Conservation (phyloP, 2,329 filamentous ascomycete genomes). For the Dothideomycetes sp. region DNA sequence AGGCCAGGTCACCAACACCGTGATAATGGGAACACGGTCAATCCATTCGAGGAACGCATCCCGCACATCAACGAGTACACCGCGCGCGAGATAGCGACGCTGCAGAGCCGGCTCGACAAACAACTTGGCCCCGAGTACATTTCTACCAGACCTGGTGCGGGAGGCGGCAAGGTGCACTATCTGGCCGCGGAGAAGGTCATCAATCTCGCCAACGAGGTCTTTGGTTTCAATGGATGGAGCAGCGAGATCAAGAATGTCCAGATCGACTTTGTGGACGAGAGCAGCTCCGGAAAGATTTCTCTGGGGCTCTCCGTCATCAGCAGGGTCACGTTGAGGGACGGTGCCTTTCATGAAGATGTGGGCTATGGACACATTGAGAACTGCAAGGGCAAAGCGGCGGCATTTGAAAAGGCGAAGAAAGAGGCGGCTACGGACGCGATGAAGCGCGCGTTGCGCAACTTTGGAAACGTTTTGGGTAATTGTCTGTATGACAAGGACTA, state of each 20-base stretch:
- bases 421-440: conserved; percentile 91
- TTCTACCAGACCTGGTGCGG: conserved; percentile 71
- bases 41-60: conserved; percentile 69
- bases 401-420: conserved; percentile 98
- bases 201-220: conserved; percentile 85
- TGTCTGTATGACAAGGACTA: conserved; percentile 98
- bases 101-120: conserved; percentile 79
- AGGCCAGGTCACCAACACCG: conserved; percentile 26
- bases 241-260: conserved; percentile 91
- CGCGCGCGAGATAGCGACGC: conserved; percentile 77
- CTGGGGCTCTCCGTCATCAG: conserved; percentile 85
- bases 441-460: conserved; percentile 80
- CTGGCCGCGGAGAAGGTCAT: conserved; percentile 95
- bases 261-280: conserved; percentile 89
- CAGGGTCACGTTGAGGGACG: conserved; percentile 79
- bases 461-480: conserved; percentile 95
- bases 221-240: conserved; percentile 97
- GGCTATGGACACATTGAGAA: conserved; percentile 97
- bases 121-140: conserved; percentile 95
- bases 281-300: conserved; percentile 66
- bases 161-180: conserved; percentile 82
- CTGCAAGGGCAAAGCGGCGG: conserved; percentile 84
- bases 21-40: conserved; percentile 36
- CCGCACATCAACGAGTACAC: conserved; percentile 69
- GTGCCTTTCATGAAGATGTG: conserved; percentile 95